Conservation (phyloP, 176 grass and related monocot genomes). For the bread wheat (Triticum aestivum) region DNA sequence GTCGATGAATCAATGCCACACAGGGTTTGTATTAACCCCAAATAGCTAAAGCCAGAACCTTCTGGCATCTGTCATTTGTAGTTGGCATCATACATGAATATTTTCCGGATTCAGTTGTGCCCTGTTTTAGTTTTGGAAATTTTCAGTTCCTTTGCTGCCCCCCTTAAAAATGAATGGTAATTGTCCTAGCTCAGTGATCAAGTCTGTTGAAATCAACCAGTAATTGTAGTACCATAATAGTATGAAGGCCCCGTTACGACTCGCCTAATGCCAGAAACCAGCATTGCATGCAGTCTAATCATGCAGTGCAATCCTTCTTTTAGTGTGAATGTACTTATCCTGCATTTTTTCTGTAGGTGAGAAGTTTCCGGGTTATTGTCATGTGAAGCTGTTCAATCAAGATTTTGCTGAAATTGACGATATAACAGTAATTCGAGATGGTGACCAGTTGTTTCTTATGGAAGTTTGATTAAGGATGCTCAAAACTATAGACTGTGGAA, state of each 20-base stretch:
- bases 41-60: not conserved
- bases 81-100: not conserved
- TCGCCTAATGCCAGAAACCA: not conserved
- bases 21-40: not conserved
- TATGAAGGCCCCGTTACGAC: not conserved
- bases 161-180: not conserved
- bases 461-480: conserved; percentile 28
- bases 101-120: not conserved
- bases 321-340: conserved; percentile 18
- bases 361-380: conserved; percentile 52
- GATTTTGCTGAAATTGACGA: conserved; percentile 84
- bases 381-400: conserved; percentile 57
- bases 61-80: not conserved
- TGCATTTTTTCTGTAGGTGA: conserved; percentile 48
- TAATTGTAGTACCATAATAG: not conserved
- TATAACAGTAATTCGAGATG: conserved; percentile 75
- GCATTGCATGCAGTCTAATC: not conserved
- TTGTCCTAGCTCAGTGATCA: not conserved
- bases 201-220: not conserved
- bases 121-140: not conserved
- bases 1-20: not conserved
- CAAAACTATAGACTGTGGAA: not conserved
- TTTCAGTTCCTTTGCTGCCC: not conserved
- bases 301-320: not conserved
- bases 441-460: conserved; percentile 75